Evolutionary conservation across 2,329 filamentous ascomycete genomes (phyloP).

Genomic region (Pseudopyricularia javanii): DNA sequence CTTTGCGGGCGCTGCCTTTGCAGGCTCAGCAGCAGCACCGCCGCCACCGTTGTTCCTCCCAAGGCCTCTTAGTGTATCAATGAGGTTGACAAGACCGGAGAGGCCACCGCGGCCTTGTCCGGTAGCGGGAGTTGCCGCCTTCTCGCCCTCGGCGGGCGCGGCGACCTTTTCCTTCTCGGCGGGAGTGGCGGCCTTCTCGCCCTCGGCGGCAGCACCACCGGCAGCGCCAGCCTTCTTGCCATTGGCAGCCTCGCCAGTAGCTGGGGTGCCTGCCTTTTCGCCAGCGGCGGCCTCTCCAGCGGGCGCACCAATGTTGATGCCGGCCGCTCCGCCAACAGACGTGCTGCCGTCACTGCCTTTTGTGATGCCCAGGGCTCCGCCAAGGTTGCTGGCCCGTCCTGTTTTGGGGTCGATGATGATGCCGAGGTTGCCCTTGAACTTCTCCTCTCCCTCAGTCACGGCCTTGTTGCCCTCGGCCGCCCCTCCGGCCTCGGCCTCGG

Average conservation of each 20-base stretch:
- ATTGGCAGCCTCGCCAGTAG: too few species aligned
- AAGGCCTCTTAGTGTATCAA: neutral
- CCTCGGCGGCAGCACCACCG: too few species aligned
- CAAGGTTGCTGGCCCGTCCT: constrained; percentile 7
- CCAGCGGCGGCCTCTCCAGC: too few species aligned
- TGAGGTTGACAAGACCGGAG: neutral
- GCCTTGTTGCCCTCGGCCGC: constrained; percentile 26
- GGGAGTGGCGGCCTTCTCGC: too few species aligned
- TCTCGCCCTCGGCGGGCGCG: neutral
- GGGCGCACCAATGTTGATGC: constrained; percentile 9
- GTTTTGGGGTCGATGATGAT: constrained; percentile 6
- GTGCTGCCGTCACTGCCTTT: constrained; percentile 9
- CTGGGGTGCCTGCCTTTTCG: too few species aligned
- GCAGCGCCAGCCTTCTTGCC: neutral
- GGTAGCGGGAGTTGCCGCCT: neutral
- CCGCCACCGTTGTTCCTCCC: neutral
- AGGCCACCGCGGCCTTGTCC: neutral
- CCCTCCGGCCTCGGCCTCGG: constrained; percentile 29
- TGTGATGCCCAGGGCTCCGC: constrained; percentile 11
- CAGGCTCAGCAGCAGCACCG: neutral
- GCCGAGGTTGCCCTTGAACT: constrained; percentile 9
- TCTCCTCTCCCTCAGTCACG: neutral
- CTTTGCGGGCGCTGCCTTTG: neutral
- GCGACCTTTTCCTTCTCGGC: neutral
- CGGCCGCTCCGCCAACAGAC: constrained; percentile 10